Evolutionary conservation across 2,329 filamentous ascomycete genomes (phyloP), one percentile per base, ranked within the genome.

Genomic region (Periconia sp.): DNA sequence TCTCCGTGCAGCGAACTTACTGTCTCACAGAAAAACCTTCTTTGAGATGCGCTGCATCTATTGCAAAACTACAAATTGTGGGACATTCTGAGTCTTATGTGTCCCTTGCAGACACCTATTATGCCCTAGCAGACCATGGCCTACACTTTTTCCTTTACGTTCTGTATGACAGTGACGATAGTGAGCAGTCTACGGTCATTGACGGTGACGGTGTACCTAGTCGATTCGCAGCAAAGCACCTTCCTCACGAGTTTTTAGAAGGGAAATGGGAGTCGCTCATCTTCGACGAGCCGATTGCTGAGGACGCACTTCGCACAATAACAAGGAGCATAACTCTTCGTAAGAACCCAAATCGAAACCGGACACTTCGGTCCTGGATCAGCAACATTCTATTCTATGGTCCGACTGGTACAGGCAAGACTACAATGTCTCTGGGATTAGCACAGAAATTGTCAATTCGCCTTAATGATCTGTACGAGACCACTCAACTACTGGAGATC

Each of bases 381-480:
- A 67, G 72, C 15, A 56, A 78, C 8, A 57, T 73, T 5, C 56
- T 76, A 5, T 57, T 77, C 5, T 62, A 75, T 40, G 74, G 74
- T 1, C 70, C 73, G 6, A 70, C 74, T 2, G 74, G 74, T 1
- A 69, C 63, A 13, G 73, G 73, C 2, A 76, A 75, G 52, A 73
- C 70, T 15, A 72, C 68, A 1, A 57, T 77, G 2, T 75, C 72
- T 40, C 71, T 74, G 17, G 75, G 70, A 3, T 58, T 79, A 69
- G 66, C 83, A 70, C 76, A 79, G 43, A 78, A 77, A 52, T 63
- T 78, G 2, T 69, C 72, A 13, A 77, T 79, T 24, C 67, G 77
- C 0, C 63, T 78, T 1, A 64, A 65, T 1, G 50, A 61, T 3
- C 41, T 40, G 2, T 78, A 72, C 44, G 59, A 63, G 2, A 36